phyloP scores from a whole-genome alignment of 306 rosid species.

The Senna tora region DNA sequence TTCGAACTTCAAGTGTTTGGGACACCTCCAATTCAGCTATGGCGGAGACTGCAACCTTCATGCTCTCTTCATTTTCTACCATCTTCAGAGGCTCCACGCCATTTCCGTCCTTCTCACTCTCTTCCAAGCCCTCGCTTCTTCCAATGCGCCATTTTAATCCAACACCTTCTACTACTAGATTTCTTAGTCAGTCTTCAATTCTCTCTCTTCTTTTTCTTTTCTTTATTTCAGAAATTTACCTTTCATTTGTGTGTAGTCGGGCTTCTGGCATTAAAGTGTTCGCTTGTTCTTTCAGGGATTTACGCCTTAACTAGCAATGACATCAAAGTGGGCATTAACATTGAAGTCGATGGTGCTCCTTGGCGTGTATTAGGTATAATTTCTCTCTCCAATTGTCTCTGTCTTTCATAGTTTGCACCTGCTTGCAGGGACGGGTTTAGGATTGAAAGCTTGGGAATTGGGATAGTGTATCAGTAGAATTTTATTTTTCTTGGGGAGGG shows the following conservation, averaged over 20 bases:
- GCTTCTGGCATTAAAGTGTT: neutral
- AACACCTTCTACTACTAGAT: constrained; percentile 39
- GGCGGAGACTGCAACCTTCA: constrained; percentile 64
- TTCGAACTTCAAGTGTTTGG: neutral
- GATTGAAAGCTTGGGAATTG: neutral
- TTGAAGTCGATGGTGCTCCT: constrained; percentile 93
- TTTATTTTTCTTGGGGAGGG: too few relatives aligned
- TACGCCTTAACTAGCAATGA: constrained; percentile 85
- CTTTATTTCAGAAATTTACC: neutral
- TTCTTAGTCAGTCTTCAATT: constrained; percentile 54
- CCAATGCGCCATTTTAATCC: constrained; percentile 40
- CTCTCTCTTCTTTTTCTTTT: neutral
- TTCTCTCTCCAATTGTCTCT: neutral
- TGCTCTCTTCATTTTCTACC: constrained; percentile 52
- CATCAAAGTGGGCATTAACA: constrained; percentile 80
- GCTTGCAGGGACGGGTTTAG: neutral
- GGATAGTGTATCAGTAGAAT: neutral
- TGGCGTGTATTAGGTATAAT: constrained; percentile 75
- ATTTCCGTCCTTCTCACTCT: constrained; percentile 28
- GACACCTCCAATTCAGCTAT: constrained; percentile 25
- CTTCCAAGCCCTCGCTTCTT: constrained; percentile 48
- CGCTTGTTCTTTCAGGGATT: constrained; percentile 55
- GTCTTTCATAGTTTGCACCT: neutral
- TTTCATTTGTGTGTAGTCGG: neutral
- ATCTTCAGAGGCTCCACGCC: constrained; percentile 41